phyloP scores from a whole-genome alignment of 495 filamentous ascomycete species.

The Neurospora sp. region DNA sequence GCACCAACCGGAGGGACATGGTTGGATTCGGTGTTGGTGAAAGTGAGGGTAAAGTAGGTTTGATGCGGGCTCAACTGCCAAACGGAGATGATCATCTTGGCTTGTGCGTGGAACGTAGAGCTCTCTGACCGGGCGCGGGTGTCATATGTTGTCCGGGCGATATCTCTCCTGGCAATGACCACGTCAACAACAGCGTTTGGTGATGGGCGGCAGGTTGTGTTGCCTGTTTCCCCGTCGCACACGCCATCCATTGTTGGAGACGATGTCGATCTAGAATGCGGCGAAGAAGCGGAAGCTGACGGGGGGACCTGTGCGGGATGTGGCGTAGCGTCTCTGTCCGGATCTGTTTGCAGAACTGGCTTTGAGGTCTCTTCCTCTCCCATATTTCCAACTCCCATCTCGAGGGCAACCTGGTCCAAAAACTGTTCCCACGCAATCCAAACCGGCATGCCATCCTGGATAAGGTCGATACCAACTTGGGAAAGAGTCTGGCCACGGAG shows the following conservation, averaged over 20 bases:
- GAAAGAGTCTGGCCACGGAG: conserved; percentile 48
- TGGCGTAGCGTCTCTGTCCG: conserved; percentile 12
- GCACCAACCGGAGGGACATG: conserved; percentile 10
- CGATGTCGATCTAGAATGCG: not conserved
- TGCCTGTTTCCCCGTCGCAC: conserved; percentile 6
- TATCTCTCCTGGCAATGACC: conserved; percentile 33
- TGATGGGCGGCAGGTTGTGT: conserved; percentile 21
- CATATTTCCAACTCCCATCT: conserved; percentile 27
- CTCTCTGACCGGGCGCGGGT: conserved; percentile 18
- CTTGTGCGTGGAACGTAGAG: conserved; percentile 32
- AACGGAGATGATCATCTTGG: conserved; percentile 58
- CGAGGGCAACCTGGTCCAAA: conserved; percentile 38
- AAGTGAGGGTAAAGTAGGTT: conserved; percentile 55
- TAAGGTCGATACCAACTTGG: conserved; percentile 52
- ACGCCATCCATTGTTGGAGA: not conserved
- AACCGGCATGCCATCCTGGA: conserved; percentile 44
- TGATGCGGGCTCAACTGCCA: conserved; percentile 48
- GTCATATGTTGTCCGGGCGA: conserved; percentile 18
- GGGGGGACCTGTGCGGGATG: not conserved
- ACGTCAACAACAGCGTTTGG: conserved; percentile 47
- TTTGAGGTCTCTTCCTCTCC: not conserved
- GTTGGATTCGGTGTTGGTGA: conserved; percentile 39
- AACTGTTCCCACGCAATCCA: conserved; percentile 48
- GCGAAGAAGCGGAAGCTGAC: not conserved
- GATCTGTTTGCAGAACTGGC: not conserved